These are phyloP conservation scores for Russula foetens DNA, from an alignment of 768 basidiomycete genomes.

Conservation along the genomic window DNA sequence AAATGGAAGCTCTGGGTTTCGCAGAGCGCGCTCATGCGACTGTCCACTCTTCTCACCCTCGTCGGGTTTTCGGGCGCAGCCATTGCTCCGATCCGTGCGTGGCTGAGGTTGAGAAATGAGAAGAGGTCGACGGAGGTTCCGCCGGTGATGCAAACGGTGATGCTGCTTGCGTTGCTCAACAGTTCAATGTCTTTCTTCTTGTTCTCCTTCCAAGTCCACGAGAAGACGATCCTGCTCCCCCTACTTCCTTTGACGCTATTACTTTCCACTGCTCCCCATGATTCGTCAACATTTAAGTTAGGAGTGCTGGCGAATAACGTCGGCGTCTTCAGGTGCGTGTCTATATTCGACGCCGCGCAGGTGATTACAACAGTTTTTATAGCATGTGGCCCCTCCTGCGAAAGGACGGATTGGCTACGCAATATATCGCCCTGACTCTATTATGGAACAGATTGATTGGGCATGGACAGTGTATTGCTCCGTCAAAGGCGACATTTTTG, in stretches of 20 bases:
- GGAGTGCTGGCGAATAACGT: constrained; percentile 74
- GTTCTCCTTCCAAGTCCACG: constrained; percentile 95
- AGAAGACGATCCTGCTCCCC: constrained; percentile 85
- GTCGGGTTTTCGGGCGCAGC: constrained; percentile 64
- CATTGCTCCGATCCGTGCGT: constrained; percentile 34
- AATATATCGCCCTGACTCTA: constrained; percentile 58
- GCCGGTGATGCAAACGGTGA: constrained; percentile 53
- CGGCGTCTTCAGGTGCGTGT: constrained; percentile 73
- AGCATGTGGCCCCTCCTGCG: constrained; percentile 93
- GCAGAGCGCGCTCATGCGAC: constrained; percentile 43
- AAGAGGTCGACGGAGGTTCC: constrained; percentile 21
- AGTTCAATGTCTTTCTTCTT: constrained; percentile 90
- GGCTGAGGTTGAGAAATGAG: constrained; percentile 27
- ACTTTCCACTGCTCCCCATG: constrained; percentile 41
- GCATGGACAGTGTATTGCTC: constrained; percentile 49
- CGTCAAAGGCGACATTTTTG: constrained; percentile 41
- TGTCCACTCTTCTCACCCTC: constrained; percentile 60
- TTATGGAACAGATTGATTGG: constrained; percentile 85
- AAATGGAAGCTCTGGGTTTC: constrained; percentile 68
- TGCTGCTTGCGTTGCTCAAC: constrained; percentile 74
- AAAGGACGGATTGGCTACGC: constrained; percentile 66
- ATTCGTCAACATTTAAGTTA: constrained; percentile 58
- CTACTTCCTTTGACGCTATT: constrained; percentile 78
- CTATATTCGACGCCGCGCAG: too few species aligned
- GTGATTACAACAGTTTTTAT: constrained; percentile 5